These are phyloP conservation scores for Pseudocercospora musae DNA, from an alignment of 2,329 filamentous ascomycete genomes.

Conservation along the genomic window DNA sequence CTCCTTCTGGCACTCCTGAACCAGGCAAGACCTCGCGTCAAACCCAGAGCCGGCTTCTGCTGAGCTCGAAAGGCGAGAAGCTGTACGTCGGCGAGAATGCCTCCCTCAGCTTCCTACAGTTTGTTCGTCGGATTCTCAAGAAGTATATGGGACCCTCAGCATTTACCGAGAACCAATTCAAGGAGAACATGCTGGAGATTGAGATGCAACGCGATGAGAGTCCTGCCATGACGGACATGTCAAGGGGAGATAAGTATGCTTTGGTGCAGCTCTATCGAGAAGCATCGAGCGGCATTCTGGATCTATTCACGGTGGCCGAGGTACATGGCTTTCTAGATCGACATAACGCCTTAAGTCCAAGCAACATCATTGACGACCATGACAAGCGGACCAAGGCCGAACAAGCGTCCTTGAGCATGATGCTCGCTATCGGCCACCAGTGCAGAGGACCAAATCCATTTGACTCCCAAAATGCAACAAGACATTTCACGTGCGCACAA, in stretches of 20 bases:
- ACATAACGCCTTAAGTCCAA: slow-evolving; percentile 21
- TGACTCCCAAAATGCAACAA: slow-evolving; percentile 33
- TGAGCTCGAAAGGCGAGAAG: slow-evolving; percentile 53
- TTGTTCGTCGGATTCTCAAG: slow-evolving; percentile 48
- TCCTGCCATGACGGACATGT: slow-evolving; percentile 26
- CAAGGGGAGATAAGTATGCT: slow-evolving; percentile 35
- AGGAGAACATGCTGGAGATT: slow-evolving; percentile 54
- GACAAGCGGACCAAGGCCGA: slow-evolving; percentile 38
- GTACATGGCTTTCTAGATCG: slow-evolving; percentile 18
- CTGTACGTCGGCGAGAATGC: slow-evolving; percentile 52
- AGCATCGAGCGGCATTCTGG: slow-evolving; percentile 42
- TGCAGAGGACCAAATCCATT: slow-evolving; percentile 30
- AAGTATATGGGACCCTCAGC: slow-evolving; percentile 54
- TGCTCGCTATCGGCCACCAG: slow-evolving; percentile 55
- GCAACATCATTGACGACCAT: slow-evolving; percentile 19
- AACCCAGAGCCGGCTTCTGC: slow-evolving; percentile 44
- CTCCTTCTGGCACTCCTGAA: slow-evolving; percentile 18
- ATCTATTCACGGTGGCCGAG: slow-evolving; percentile 36
- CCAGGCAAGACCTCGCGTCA: slow-evolving; percentile 16
- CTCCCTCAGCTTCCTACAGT: slow-evolving; percentile 55
- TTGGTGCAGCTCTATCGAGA: slow-evolving; percentile 36
- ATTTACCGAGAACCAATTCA: slow-evolving; percentile 52
- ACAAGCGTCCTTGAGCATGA: slow-evolving; percentile 34
- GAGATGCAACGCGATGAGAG: slow-evolving; percentile 21
- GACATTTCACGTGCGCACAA: slow-evolving; percentile 49